These are phyloP conservation scores for Citrus sp. DNA, from an alignment of 345 rosid species.

Conservation along the genomic window DNA sequence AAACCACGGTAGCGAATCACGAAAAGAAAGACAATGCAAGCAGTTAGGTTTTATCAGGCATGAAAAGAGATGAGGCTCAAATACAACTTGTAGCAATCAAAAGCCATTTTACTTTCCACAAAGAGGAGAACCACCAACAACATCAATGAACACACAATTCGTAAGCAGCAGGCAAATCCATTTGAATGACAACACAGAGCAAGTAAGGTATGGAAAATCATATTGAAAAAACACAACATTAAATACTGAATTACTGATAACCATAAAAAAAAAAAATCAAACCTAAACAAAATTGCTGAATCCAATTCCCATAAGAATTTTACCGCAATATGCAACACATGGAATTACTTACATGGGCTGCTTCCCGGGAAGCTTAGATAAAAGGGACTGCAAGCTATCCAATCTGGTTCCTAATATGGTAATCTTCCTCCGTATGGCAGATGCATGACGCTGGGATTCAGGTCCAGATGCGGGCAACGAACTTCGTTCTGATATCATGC, in stretches of 20 bases:
- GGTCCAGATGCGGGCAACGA: slow-evolving; percentile 62
- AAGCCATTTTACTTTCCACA: background rate
- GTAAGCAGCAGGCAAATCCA: background rate
- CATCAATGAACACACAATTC: background rate
- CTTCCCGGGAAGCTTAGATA: slow-evolving; percentile 66
- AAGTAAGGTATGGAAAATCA: background rate
- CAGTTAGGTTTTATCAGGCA: background rate
- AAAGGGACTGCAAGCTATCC: slow-evolving; percentile 71
- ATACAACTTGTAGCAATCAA: background rate
- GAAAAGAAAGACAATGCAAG: background rate
- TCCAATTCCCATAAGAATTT: background rate
- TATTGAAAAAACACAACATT: background rate
- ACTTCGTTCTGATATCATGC: slow-evolving; percentile 73
- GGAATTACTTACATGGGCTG: slow-evolving; percentile 55
- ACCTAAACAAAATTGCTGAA: background rate
- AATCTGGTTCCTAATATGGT: slow-evolving; percentile 82
- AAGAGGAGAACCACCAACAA: background rate
- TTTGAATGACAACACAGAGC: background rate
- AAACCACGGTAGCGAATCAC: background rate
- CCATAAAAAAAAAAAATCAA: background rate
- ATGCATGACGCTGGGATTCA: slow-evolving; percentile 82
- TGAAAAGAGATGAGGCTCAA: background rate
- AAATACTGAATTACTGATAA: background rate
- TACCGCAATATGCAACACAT: background rate
- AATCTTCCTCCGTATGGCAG: slow-evolving; percentile 82